Conservation (phyloP, 768 basidiomycete genomes). For the Russula virescens region DNA sequence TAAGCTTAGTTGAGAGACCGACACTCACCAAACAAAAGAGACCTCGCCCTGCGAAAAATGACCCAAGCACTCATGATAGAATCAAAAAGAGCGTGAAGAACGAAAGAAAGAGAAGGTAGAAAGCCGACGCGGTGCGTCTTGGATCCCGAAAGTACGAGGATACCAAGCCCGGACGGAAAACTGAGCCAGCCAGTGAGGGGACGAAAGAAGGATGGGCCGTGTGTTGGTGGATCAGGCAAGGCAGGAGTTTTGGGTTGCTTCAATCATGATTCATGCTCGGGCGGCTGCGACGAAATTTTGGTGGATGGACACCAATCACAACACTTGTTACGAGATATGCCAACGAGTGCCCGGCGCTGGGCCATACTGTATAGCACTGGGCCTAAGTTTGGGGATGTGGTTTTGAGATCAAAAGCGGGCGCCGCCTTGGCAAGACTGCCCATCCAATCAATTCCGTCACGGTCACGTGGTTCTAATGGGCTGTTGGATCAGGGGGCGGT, state of each 20-base stretch:
- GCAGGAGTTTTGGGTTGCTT: too few relatives aligned
- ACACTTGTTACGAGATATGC: not conserved
- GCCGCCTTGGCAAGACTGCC: too few relatives aligned
- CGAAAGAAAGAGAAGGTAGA: not conserved
- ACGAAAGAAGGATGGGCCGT: not conserved
- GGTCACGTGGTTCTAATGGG: not conserved
- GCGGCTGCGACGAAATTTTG: not conserved
- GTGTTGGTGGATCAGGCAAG: not conserved
- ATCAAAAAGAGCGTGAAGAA: not conserved
- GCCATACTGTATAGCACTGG: too few relatives aligned
- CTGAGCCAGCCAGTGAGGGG: constrained; percentile 21
- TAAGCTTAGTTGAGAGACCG: not conserved
- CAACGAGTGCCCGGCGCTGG: not conserved
- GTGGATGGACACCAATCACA: not conserved
- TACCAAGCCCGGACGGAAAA: constrained; percentile 1
- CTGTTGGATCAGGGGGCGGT: not conserved
- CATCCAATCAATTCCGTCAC: too few relatives aligned
- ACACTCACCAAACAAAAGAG: constrained; percentile 14
- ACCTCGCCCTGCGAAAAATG: constrained; percentile 22
- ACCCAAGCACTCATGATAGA: constrained; percentile 17
- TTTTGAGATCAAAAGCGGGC: too few relatives aligned
- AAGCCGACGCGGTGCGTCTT: constrained; percentile 1
- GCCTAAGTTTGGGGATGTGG: too few relatives aligned
- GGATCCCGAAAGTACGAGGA: constrained; percentile 7
- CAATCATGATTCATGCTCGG: not conserved